A percentile compares a stretch with the other conserved stretches of the same genome.
These are phyloP conservation scores for Globisporangium carolinianum DNA, from an alignment of 352 stramenopile genomes.

Conservation along the genomic window DNA sequence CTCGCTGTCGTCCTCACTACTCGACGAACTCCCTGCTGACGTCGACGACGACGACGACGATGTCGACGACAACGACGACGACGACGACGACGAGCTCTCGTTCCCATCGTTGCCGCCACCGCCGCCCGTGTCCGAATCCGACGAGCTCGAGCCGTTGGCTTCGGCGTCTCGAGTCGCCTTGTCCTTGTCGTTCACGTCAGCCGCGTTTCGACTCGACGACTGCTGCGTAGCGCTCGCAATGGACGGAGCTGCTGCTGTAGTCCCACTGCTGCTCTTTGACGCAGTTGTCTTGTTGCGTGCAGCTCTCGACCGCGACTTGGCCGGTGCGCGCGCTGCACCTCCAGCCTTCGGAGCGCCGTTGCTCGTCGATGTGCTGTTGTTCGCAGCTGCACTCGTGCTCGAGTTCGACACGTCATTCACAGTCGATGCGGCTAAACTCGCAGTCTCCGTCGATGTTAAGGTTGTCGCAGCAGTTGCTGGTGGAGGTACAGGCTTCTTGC, in stretches of 20 bases:
- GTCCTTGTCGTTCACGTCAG: not conserved
- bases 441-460: not conserved
- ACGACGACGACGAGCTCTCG: conserved; percentile 40
- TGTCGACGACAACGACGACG: conserved; percentile 27
- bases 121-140: conserved; percentile 1
- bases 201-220: no score
- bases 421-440: not conserved
- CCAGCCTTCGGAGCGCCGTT: not conserved
- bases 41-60: conserved; percentile 32
- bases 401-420: not conserved
- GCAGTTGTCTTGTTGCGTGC: not conserved
- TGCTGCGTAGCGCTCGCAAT: not conserved
- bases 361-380: conserved; percentile 5
- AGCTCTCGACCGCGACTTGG: not conserved
- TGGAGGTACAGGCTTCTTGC: conserved; percentile 11
- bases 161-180: not conserved
- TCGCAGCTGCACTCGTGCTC: not conserved
- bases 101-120: conserved; percentile 22
- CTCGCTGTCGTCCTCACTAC: conserved; percentile 33
- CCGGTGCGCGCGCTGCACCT: not conserved
- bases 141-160: not conserved
- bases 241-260: not conserved
- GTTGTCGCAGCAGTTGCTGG: not conserved
- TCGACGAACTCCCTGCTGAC: conserved; percentile 30
- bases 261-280: not conserved